These are phyloP conservation scores for Pleurotus citrinopileatus DNA, from an alignment of 768 basidiomycete species.

Conservation along the genomic window DNA sequence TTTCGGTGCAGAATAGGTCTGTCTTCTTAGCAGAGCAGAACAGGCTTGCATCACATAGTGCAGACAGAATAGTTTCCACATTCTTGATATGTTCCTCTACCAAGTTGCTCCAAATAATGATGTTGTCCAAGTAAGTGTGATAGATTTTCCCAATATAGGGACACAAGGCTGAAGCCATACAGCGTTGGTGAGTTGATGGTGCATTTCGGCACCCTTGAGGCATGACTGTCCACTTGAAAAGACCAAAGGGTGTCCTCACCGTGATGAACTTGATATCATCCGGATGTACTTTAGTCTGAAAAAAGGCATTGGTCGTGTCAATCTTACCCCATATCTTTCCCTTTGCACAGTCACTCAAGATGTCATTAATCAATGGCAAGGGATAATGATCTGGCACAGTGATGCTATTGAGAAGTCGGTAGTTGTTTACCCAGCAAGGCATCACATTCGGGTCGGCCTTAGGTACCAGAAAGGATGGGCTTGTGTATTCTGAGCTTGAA, in stretches of 20 bases:
- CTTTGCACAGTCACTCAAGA: conserved; percentile 29
- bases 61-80: conserved; percentile 16
- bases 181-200: conserved; percentile 10
- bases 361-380: conserved; percentile 24
- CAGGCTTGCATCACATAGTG: conserved; percentile 16
- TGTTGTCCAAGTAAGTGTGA: background rate
- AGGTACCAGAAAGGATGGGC: conserved; percentile 28
- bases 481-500: conserved; percentile 22
- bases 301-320: conserved; percentile 1
- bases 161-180: background rate
- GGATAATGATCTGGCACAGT: conserved; percentile 20
- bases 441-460: conserved; percentile 24
- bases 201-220: conserved; percentile 17
- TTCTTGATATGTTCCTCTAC: conserved; percentile 22
- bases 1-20: background rate
- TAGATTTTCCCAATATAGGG: conserved; percentile 12
- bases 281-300: conserved; percentile 2
- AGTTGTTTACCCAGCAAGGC: conserved; percentile 27
- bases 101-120: conserved; percentile 22
- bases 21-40: conserved; percentile 19
- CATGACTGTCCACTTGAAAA: conserved; percentile 43
- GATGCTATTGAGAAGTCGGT: conserved; percentile 21
- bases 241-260: conserved; percentile 33
- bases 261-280: conserved; percentile 28
- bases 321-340: conserved; percentile 27